Evolutionary conservation across 306 rosid species (phyloP), one percentile per base, ranked within the genome.

Genomic region (Medicago ruthenica): DNA sequence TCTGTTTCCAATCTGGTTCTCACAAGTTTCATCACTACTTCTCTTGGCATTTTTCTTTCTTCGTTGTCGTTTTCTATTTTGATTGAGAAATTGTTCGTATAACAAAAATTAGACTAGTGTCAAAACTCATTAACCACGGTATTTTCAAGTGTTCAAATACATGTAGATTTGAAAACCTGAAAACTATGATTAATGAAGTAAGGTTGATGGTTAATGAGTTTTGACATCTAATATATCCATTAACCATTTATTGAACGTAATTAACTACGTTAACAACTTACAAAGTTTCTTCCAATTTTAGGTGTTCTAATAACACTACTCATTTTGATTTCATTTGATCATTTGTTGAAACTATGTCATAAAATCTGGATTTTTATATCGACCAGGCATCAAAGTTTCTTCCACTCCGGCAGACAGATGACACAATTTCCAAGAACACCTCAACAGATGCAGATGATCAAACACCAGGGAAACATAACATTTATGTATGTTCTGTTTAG

Each of bases 1-100:
- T 86, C 89, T 79, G 91, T 86, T 83, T 88, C 97, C 76, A 83
- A 80, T 88, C 88, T 89, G 92, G 95, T 91, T 75, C 70, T 78
- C 74, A 73, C 53, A 41, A 40, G 37, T 71, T 50, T 57, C 70
- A 5, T 53, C 58, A 60, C 39, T 61, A 51, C 50, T 22, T 39
- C 66, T 83, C 22, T 77, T 79, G 66, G 14, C 48, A 6, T 54
- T 40, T 7, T 57, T 13, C 6, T 37, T 65, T 3, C 20, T 11
- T 69, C n/a, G 6, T 57, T 34, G 9, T 20, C 22, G 20, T 72
- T 24, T 48, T 67, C 47, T 47, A 16, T 80, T 59, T 58, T 16
- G 45, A 37, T 58, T 45, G 51, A 45, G 16, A 45, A 45, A 45
- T 45, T 5, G 6, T 45, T 45, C 13, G 16, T 15, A 13, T 13